Evolutionary conservation across 805 yeast genomes (phyloP).

Genomic region (Barnettozyma pratensis): DNA sequence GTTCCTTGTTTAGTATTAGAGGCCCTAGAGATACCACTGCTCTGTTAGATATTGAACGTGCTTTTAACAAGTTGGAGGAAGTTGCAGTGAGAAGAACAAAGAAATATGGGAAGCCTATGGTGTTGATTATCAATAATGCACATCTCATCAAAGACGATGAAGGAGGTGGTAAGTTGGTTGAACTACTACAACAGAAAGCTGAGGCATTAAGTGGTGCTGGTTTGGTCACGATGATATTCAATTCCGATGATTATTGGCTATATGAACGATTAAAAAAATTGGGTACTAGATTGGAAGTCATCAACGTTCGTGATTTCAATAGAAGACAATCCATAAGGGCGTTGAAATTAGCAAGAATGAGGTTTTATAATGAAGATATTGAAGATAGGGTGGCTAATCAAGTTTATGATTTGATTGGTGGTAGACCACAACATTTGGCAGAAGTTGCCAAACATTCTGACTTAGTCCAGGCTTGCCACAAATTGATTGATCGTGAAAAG

Average conservation of each 20-base stretch:
- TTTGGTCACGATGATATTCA: slow-evolving; percentile 51
- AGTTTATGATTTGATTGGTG: slow-evolving; percentile 70
- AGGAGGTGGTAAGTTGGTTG: slow-evolving; percentile 66
- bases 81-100: slow-evolving; percentile 51
- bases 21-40: slow-evolving; percentile 88
- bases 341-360: slow-evolving; percentile 43
- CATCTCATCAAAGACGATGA: slow-evolving; percentile 74
- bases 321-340: slow-evolving; percentile 52
- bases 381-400: slow-evolving; percentile 40
- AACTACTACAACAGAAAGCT: slow-evolving; percentile 77
- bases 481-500: slow-evolving; percentile 70
- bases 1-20: slow-evolving; percentile 70
- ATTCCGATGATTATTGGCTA: slow-evolving; percentile 83
- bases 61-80: slow-evolving; percentile 69
- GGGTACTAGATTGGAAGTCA: slow-evolving; percentile 70
- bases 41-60: slow-evolving; percentile 74
- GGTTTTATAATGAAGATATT: slow-evolving; percentile 35
- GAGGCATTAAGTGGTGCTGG: slow-evolving; percentile 67
- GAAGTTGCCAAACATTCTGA: slow-evolving; percentile 60
- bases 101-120: slow-evolving; percentile 48
- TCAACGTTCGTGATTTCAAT: slow-evolving; percentile 61
- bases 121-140: slow-evolving; percentile 66
- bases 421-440: slow-evolving; percentile 77
- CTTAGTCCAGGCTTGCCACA: slow-evolving; percentile 57
- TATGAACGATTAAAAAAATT: slow-evolving; percentile 68